phyloP scores from a whole-genome alignment of 2,329 filamentous ascomycete species.

The Rhexocercosporidium sp. region DNA sequence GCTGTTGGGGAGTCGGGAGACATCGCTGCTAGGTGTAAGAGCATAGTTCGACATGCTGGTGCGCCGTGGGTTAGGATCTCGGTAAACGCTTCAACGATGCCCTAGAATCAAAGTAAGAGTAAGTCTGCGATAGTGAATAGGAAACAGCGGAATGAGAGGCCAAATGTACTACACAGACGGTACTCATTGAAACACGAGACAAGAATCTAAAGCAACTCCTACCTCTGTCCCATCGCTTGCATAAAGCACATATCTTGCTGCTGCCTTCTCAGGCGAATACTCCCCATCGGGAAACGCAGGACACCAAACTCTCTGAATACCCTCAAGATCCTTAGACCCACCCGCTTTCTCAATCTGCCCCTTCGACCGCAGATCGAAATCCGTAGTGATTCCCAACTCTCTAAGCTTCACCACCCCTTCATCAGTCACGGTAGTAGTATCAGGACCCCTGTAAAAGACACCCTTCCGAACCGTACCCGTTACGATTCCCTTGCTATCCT shows the following conservation, averaged over 20 bases:
- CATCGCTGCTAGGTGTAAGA: slow-evolving; percentile 39
- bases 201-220: slow-evolving; percentile 20
- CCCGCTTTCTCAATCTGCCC: slow-evolving; percentile 58
- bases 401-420: slow-evolving; percentile 57
- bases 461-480: slow-evolving; percentile 52
- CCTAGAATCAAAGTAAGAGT: no score
- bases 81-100: slow-evolving; percentile 67
- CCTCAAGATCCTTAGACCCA: slow-evolving; percentile 51
- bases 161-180: neutral
- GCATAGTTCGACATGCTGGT: slow-evolving; percentile 58
- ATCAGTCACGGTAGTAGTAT: slow-evolving; percentile 62
- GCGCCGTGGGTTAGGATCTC: slow-evolving; percentile 60
- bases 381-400: slow-evolving; percentile 59
- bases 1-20: slow-evolving; percentile 31
- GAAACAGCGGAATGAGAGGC: no score
- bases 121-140: no score
- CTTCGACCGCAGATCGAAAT: slow-evolving; percentile 72
- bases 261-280: slow-evolving; percentile 66
- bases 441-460: slow-evolving; percentile 70
- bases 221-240: slow-evolving; percentile 55
- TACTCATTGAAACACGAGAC: neutral
- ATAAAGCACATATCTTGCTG: slow-evolving; percentile 64
- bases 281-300: slow-evolving; percentile 69
- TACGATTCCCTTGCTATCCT: slow-evolving; percentile 30
- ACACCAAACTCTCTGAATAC: slow-evolving; percentile 59